Base-by-base conservation (phyloP, 1,139 yeast species). In the Lodderomyces pseudojiufengensis region DNA sequence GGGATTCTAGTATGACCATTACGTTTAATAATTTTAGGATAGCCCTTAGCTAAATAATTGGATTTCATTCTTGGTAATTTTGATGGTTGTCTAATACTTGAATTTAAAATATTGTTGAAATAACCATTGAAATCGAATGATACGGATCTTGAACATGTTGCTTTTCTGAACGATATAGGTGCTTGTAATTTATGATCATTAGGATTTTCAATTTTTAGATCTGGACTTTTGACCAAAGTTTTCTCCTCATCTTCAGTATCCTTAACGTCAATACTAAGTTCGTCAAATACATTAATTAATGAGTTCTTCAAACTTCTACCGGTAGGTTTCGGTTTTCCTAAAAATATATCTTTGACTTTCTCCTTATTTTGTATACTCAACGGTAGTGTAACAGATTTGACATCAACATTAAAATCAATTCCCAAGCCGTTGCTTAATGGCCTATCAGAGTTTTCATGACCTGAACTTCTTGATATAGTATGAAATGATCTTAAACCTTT, bases 351-450 rank as follows among this genome's bases (percentile, higher is more conserved):
- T 33, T 47, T 46, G 9, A 65, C 52, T 21, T 59, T 51, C 36
- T 63, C 62, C 22, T 54, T 50, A 37, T 63, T 63, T 29, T 52
- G 50, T 15, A 65, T 56, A 43, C 72, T 65, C 31, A 55, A 54
- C 1, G 73, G 72, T 4, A 62, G 55, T 9, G 51, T 41, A 6
- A 55, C 51, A 1, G 45, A 25, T 29, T 64, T 61, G 6, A 66
- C 54, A 25, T 51, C 67, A 4, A 67, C 37, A 9, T 68, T 65
- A n/a, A 67, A 51, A 45, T 65, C 67, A 24, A 67, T 51, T 1
- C 73, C 71, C 24, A 54, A 43, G 3, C 63, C 61, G 35, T 41
- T 43, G 24, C 40, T 41, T 4, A 25, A 27, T 18, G 36, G 35
- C 10, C 34, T 24, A 4, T 35, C 40, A 10, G 16, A 24, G 12